A percentile compares a stretch with the other conserved stretches of the same genome.
Evolutionary conservation across 345 rosid species (phyloP).

Genomic region (Hirschfeldia incana): DNA sequence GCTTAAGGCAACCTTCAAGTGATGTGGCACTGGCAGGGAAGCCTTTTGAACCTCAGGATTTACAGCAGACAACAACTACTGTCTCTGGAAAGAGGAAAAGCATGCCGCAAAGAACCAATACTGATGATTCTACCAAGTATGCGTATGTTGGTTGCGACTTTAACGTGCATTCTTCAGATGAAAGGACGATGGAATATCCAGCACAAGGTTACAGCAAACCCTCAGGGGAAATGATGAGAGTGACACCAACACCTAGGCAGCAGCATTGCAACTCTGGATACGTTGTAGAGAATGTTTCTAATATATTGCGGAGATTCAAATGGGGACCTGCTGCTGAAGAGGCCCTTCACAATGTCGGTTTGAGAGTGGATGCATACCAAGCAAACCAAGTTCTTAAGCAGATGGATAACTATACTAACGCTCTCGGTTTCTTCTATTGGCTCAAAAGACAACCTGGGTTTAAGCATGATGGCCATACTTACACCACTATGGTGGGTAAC

Average conservation of each 20-base stretch:
- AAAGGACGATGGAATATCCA: slow-evolving; percentile 34
- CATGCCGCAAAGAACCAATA: slow-evolving; percentile 45
- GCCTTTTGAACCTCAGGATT: slow-evolving; percentile 24
- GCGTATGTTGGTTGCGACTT: slow-evolving; percentile 44
- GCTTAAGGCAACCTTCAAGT: slow-evolving; percentile 48
- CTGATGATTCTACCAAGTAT: slow-evolving; percentile 41
- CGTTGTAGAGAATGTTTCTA: slow-evolving; percentile 60
- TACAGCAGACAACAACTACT: neutral
- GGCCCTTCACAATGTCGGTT: slow-evolving; percentile 59
- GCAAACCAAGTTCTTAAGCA: slow-evolving; percentile 94
- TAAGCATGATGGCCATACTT: slow-evolving; percentile 94
- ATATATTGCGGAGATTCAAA: slow-evolving; percentile 52
- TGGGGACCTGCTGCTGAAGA: slow-evolving; percentile 88
- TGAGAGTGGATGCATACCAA: slow-evolving; percentile 75
- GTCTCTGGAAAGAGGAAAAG: slow-evolving; percentile 52
- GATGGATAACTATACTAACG: slow-evolving; percentile 71
- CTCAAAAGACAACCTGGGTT: slow-evolving; percentile 67
- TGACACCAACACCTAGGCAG: slow-evolving; percentile 51
- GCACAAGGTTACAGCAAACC: slow-evolving; percentile 27
- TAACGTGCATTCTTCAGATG: slow-evolving; percentile 41
- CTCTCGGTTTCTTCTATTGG: slow-evolving; percentile 89
- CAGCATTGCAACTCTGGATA: slow-evolving; percentile 43
- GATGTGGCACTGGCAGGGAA: slow-evolving; percentile 34
- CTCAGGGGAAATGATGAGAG: slow-evolving; percentile 51
- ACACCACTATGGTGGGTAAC: slow-evolving; percentile 96